phyloP scores from a whole-genome alignment of 495 filamentous ascomycete species.

The Lepraria neglecta region DNA sequence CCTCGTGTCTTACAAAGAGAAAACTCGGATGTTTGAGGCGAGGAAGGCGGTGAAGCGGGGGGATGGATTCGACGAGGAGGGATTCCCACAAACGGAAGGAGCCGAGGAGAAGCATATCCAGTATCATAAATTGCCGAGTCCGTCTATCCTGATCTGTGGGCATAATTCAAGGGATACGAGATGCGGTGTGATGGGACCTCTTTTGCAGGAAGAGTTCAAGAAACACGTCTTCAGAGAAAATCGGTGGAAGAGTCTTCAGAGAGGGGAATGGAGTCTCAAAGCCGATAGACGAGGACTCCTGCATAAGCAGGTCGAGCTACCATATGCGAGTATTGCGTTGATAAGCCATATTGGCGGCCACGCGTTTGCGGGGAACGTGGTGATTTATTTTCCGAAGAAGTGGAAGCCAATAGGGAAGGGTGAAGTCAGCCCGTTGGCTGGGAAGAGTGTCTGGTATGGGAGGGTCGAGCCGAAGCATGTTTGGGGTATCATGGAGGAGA shows the following conservation, averaged over 20 bases:
- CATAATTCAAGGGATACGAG: conserved; percentile 72
- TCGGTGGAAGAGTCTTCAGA: conserved; percentile 6
- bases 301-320: conserved; percentile 29
- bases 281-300: conserved; percentile 1
- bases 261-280: too few relatives aligned
- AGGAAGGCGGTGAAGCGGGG: conserved; percentile 1
- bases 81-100: not conserved
- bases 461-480: conserved; percentile 81
- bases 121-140: conserved; percentile 41
- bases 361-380: conserved; percentile 89
- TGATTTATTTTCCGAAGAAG: conserved; percentile 73
- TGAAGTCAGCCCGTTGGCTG: conserved; percentile 55
- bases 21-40: not conserved
- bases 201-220: conserved; percentile 64
- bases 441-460: conserved; percentile 90
- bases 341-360: conserved; percentile 91
- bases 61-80: conserved; percentile 37
- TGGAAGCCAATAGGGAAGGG: conserved; percentile 36
- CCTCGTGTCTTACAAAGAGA: conserved; percentile 11
- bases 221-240: conserved; percentile 32
- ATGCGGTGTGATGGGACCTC: conserved; percentile 73
- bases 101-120: conserved; percentile 38
- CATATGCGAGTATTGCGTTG: conserved; percentile 55
- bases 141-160: conserved; percentile 57
- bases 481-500: conserved; percentile 77